Percentiles rank a stretch among this genome's conserved stretches.
These are phyloP conservation scores for Lentinula novae-zelandiae DNA, from an alignment of 1,284 basidiomycete species.

Conservation along the genomic window DNA sequence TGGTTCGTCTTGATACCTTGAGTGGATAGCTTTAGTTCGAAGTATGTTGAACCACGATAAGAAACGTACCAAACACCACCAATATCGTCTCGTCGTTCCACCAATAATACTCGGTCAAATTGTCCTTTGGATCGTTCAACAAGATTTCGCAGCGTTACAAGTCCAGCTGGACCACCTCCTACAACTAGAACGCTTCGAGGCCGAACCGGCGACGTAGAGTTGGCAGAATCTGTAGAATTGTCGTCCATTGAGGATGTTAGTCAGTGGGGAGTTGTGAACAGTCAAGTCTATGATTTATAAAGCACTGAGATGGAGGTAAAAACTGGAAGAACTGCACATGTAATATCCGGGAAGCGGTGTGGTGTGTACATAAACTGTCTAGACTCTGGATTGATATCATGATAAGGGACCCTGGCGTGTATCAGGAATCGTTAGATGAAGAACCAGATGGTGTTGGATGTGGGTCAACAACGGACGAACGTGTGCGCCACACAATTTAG, in stretches of 20 bases:
- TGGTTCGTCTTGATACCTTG: not conserved
- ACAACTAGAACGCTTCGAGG: slow-evolving; percentile 33
- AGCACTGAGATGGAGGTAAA: not conserved
- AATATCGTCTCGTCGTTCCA: slow-evolving; percentile 40
- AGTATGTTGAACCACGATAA: not conserved
- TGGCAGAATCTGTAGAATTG: not conserved
- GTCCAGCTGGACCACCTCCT: slow-evolving; percentile 40
- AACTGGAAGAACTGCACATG: not conserved
- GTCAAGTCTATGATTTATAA: not conserved
- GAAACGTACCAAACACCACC: slow-evolving; percentile 42
- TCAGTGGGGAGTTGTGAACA: not conserved
- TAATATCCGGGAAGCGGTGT: not conserved
- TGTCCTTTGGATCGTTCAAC: slow-evolving; percentile 22
- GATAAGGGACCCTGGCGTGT: not conserved
- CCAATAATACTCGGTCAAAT: slow-evolving; percentile 37
- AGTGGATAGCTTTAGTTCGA: not conserved
- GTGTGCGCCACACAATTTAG: not conserved
- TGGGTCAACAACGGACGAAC: not conserved
- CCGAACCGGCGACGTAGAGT: not conserved
- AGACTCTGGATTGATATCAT: not conserved
- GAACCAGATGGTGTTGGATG: not conserved
- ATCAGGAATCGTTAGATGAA: too few relatives aligned
- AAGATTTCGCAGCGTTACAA: slow-evolving; percentile 41
- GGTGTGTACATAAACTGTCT: not conserved
- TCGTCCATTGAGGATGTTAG: not conserved